phyloP scores from a whole-genome alignment of 164 flowering plant genomes.

The Stephania cephalantha region DNA sequence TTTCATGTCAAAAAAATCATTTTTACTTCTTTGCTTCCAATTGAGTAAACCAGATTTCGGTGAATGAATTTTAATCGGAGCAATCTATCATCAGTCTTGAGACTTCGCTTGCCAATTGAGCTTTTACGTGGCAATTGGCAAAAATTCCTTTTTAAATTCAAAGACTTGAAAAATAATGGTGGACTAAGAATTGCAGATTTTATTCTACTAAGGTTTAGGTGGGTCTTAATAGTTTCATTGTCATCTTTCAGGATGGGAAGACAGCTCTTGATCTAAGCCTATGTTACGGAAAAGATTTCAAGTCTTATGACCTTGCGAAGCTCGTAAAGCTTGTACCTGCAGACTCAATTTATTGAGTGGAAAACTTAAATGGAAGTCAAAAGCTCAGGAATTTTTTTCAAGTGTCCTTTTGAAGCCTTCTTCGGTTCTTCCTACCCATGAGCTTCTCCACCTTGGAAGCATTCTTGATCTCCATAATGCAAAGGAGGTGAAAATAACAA shows the following conservation, averaged over 20 bases:
- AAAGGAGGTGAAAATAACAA: background rate
- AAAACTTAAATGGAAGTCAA: background rate
- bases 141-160: background rate
- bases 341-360: slow-evolving; percentile 29
- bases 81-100: background rate
- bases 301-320: slow-evolving; percentile 83
- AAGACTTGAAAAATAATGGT: background rate
- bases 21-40: background rate
- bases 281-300: slow-evolving; percentile 89
- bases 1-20: background rate
- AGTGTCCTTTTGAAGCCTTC: background rate
- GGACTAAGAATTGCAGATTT: background rate
- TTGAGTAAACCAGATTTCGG: background rate
- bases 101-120: background rate
- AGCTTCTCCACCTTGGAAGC: background rate
- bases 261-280: slow-evolving; percentile 75
- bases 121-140: background rate
- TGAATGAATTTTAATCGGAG: background rate
- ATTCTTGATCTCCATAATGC: background rate
- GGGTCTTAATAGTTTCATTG: background rate
- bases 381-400: background rate
- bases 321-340: slow-evolving; percentile 72
- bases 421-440: background rate
- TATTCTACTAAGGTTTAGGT: background rate
- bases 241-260: slow-evolving; percentile 66